These are phyloP conservation scores for Fusarium incarnatum DNA, from an alignment of 2,329 filamentous ascomycete species.

Conservation along the genomic window DNA sequence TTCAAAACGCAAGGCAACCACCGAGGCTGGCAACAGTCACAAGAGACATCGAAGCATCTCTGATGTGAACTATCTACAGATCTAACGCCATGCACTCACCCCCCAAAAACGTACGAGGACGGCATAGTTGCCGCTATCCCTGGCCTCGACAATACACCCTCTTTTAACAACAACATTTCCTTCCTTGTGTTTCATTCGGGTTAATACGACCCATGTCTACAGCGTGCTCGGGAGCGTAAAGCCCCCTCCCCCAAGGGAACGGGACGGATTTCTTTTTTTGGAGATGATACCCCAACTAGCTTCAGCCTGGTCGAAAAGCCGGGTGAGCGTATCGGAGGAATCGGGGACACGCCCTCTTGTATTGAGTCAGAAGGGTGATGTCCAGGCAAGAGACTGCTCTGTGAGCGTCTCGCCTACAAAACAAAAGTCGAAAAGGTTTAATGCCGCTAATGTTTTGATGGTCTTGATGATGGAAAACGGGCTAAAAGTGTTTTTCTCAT, in stretches of 20 bases:
- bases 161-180: constrained; percentile 33
- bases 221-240: constrained; percentile 40
- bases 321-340: constrained; percentile 40
- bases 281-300: constrained; percentile 39
- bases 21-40: constrained; percentile 57
- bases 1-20: constrained; percentile 67
- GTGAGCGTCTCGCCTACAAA: constrained; percentile 24
- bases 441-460: constrained; percentile 45
- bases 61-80: constrained; percentile 62
- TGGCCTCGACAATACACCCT: constrained; percentile 53
- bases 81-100: constrained; percentile 50
- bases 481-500: constrained; percentile 36
- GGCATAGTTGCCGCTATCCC: constrained; percentile 58
- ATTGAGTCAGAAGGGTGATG: neutral
- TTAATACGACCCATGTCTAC: constrained; percentile 36
- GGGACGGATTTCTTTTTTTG: constrained; percentile 39
- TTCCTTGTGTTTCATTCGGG: constrained; percentile 31
- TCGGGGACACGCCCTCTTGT: constrained; percentile 19
- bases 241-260: constrained; percentile 31
- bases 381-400: constrained; percentile 31
- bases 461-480: constrained; percentile 34
- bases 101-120: constrained; percentile 59
- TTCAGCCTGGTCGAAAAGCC: constrained; percentile 39
- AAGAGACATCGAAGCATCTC: constrained; percentile 71
- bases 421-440: constrained; percentile 35